phyloP scores from a whole-genome alignment of 2,329 filamentous ascomycete species.

The Pyrenochaeta sp. region DNA sequence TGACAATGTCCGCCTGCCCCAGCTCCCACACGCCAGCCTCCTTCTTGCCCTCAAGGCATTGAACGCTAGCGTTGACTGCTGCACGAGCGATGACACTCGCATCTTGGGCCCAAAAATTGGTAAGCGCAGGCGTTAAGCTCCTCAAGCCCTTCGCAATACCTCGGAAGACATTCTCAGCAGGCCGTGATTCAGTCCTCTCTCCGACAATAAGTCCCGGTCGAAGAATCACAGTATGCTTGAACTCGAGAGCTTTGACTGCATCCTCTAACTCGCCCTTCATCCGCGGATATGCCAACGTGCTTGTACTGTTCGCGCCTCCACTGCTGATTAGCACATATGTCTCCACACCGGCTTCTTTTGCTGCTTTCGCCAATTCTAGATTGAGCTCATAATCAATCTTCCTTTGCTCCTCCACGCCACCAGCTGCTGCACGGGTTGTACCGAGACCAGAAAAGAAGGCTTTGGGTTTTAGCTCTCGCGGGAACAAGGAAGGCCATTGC shows the following conservation, averaged over 20 bases:
- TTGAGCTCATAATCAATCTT: conserved; percentile 91
- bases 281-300: conserved; percentile 64
- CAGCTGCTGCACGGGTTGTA: conserved; percentile 79
- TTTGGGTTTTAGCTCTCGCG: conserved; percentile 67
- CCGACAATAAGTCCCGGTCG: conserved; percentile 81
- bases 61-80: conserved; percentile 67
- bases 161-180: conserved; percentile 66
- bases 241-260: conserved; percentile 72
- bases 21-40: conserved; percentile 69
- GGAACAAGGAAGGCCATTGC: conserved; percentile 70
- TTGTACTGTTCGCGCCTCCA: conserved; percentile 58
- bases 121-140: conserved; percentile 53
- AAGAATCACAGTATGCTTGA: conserved; percentile 79
- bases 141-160: conserved; percentile 66
- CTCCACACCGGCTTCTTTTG: conserved; percentile 74
- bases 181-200: conserved; percentile 67
- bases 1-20: conserved; percentile 69
- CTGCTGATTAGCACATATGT: conserved; percentile 82
- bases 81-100: conserved; percentile 75
- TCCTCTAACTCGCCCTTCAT: conserved; percentile 95
- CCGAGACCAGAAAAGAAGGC: conserved; percentile 81
- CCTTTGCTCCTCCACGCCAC: conserved; percentile 80
- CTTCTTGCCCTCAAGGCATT: conserved; percentile 61
- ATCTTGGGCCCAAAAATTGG: conserved; percentile 77
- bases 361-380: conserved; percentile 76